Percentiles rank a stretch among this genome's conserved stretches.
Conservation (phyloP, 192 early-diverging fungal genomes). For the Rhizophagus sp. region DNA sequence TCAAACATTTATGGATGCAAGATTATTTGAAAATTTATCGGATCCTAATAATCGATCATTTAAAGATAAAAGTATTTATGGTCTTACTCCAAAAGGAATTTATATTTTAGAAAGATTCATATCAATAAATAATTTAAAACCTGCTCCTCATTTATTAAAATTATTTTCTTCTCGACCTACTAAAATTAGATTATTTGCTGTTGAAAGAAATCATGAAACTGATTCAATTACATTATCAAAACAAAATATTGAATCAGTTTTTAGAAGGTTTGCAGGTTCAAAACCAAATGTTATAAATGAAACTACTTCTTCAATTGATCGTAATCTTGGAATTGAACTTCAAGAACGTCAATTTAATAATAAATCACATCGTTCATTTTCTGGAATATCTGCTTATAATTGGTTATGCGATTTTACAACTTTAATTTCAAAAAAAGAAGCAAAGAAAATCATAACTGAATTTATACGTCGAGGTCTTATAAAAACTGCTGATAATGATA, state of each 20-base stretch:
- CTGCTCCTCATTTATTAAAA: constrained; percentile 35
- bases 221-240: constrained; percentile 47
- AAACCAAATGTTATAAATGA: constrained; percentile 38
- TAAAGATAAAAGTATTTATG: constrained; percentile 47
- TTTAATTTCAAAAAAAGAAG: constrained; percentile 50
- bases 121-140: constrained; percentile 40
- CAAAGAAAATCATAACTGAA: constrained; percentile 42
- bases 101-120: constrained; percentile 52
- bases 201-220: constrained; percentile 48
- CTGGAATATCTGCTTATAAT: constrained; percentile 44
- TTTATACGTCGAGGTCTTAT: constrained; percentile 48
- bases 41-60: constrained; percentile 48
- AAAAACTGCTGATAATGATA: constrained; percentile 34
- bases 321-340: constrained; percentile 46
- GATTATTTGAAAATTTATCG: constrained; percentile 44
- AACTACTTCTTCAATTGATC: constrained; percentile 9
- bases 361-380: constrained; percentile 46
- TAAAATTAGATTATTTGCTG: constrained; percentile 34
- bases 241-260: constrained; percentile 40
- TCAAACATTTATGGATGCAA: constrained; percentile 55
- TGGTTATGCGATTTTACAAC: constrained; percentile 56
- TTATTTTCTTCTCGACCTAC: constrained; percentile 26
- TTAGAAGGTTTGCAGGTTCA: constrained; percentile 48
- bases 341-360: constrained; percentile 41
- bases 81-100: constrained; percentile 52